A percentile compares a stretch with the other conserved stretches of the same genome.
These are phyloP conservation scores for Coccomyxa subellipsoidea DNA, from an alignment of 163 green algal genomes.

Conservation along the genomic window DNA sequence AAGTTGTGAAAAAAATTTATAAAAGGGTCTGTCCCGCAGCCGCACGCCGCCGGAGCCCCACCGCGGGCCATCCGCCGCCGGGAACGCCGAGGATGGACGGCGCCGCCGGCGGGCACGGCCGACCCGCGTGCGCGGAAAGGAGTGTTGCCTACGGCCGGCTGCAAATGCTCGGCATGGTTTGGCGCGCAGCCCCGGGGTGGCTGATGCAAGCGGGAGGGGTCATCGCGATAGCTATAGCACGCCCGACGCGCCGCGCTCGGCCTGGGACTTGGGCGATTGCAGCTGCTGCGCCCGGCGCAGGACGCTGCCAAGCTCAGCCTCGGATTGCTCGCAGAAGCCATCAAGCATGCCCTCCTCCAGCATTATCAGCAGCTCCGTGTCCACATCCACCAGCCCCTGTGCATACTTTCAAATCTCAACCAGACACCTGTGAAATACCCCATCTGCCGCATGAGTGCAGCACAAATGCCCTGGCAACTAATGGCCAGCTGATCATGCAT, in stretches of 20 bases:
- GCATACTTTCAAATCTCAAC: background rate
- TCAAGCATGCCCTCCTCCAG: background rate
- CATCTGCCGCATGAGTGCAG: no score
- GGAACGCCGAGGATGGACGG: no score
- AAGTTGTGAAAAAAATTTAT: background rate
- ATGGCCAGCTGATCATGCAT: no score
- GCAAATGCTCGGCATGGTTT: no score
- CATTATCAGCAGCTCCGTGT: constrained; percentile 4
- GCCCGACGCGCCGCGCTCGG: no score
- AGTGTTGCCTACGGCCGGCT: no score
- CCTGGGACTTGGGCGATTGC: background rate
- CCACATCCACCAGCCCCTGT: background rate
- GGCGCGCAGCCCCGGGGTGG: no score
- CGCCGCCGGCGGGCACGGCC: no score
- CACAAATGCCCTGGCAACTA: background rate
- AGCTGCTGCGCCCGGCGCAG: background rate
- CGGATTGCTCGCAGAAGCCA: background rate
- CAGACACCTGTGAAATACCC: no score
- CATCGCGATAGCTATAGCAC: background rate
- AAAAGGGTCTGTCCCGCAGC: background rate
- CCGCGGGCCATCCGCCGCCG: no score
- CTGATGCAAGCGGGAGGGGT: no score
- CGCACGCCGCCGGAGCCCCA: background rate
- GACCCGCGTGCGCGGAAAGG: background rate
- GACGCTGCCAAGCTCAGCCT: background rate